Evolutionary conservation across 441 rosid species (phyloP), one percentile per base, ranked within the genome.

Genomic region (Euphorbia celastroides): DNA sequence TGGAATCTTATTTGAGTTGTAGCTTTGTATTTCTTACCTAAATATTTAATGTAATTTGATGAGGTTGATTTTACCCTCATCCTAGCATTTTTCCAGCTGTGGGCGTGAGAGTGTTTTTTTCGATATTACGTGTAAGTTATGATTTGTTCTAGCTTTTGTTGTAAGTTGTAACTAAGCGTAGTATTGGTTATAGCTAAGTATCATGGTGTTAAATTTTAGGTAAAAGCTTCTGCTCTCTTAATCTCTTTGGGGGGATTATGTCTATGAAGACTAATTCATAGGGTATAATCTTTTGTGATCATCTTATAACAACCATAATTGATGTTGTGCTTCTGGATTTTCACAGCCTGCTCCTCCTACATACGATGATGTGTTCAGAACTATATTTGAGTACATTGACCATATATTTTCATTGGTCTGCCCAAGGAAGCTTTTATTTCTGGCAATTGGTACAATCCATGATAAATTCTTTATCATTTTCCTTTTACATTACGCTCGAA

Each of bases 301-400:
- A 60, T 23, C 17, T 42, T 46, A 19, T 17, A 6, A 25, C 46
- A 11, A 30, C 27, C 16, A 61, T 8, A 22, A 26, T 26, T 57
- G 65, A 67, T 69, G 48, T 31, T n/a, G 20, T 64, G 50, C 19
- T 70, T 64, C 23, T 65, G 10, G 41, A 23, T 70, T 65, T 27
- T 28, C 75, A 78, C 90, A 94, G 99, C 80, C 97, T 74, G 84
- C 90, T 8, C 99, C 99, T 64, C 74, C 93, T 52, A 84, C 97
- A 31, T 95, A 90, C 68, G 88, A 90, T 72, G 93, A 86, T 69
- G 98, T 95, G 7, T 95, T 92, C 75, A 87, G 82, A 79, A 82
- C 87, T 23, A 82, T 95, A 65, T 95, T 95, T 67, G 88, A 83
- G 36, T 92, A 95, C 80, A 88, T 86, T 81, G 99, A 95, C 64